Base-by-base conservation (phyloP, 148 eudicot species). In the Persicaria tinctoria region DNA sequence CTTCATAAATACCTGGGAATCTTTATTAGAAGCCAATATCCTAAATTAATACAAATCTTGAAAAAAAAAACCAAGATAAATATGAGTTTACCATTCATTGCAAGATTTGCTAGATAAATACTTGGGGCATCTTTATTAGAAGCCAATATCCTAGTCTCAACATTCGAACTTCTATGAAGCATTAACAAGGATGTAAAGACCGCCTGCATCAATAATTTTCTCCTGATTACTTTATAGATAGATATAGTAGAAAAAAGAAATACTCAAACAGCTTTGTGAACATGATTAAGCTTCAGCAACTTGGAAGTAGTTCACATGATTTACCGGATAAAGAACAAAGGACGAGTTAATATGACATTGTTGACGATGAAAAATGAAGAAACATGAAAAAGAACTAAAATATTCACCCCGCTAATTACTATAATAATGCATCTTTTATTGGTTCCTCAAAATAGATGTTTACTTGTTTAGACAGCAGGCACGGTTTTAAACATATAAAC, bases 191-290 rank as follows among this genome's bases (percentile, higher is more conserved):
- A 93, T 73, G 86, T 78, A 23, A 83, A 93, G 97, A 77, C 97
- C 97, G 66, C 97, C 96, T 4, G 97, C 97, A 83, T 93, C 89
- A 12, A 93, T 96, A 87, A 93, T 93, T 84, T 84, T 93, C 77
- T 90, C 91, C 77, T 93, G 97, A 81, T 93, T 93, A 27, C 84
- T 70, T 85, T 86, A 23, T 23, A 23, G 27, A 93, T 90, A 91
- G 80, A 82, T 8, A 46, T 68, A 47, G 68, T 59, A 70, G 70
- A 17, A 32, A 32, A 77, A 46, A 32, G 9, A 60, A 57, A 56
- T 51, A 32, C 41, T 32, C 41, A 20, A 49, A 72, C 56, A 72
- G 14, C 44, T 18, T 59, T 49, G 45, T 74, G 10, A 10, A 59
- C 66, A 59, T 20, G 62, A 56, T 56, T 56, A n/a, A 56, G 23